Evolutionary conservation across 257 asterid genomes (phyloP), one percentile per base, ranked within the genome.

Genomic region (Solanum phureja): DNA sequence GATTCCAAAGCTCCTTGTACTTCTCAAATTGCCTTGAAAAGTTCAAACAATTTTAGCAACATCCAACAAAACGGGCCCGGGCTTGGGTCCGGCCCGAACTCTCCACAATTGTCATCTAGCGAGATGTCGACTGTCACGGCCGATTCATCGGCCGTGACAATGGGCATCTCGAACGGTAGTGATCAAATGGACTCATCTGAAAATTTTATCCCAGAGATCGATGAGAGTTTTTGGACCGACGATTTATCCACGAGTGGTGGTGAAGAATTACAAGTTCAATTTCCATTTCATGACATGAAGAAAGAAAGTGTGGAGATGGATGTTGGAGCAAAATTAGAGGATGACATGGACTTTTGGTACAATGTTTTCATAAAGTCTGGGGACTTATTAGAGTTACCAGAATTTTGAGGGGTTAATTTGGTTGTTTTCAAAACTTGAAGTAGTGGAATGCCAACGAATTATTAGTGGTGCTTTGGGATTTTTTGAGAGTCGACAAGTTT

Each of bases 331-430:
- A 91, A 29, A 56, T 46, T 83, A 44, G 96, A 92, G 87, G 94
- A 90, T 62, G 93, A 91, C 84, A 89, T 92, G 98, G 98, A 95
- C 88, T 96, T 95, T 90, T 96, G 98, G 98, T 94, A 90, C 92
- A 89, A 94, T 89, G 91, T 96, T 87, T 95, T 95, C 88, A 90
- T 91, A 40, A 88, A 92, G 62, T 95, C 95, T 68, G 98, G 91
- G 33, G 94, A 92, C 83, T 86, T 95, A 92, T 94, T 95, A 3
- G 96, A 94, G 46, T 94, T 95, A 86, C 93, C 95, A 16, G 92
- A 92, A 23, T 94, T 96, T 89, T 96, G 92, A 95, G 49, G 89
- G 87, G 44, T 42, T 16, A 38, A 56, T 90, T 89, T 86, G 46
- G 42, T 24, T 88, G 71, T 87, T 66, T 56, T 66, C 84, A n/a